phyloP scores from a whole-genome alignment of 2,329 filamentous ascomycete species.

The Beauveria asiatica region DNA sequence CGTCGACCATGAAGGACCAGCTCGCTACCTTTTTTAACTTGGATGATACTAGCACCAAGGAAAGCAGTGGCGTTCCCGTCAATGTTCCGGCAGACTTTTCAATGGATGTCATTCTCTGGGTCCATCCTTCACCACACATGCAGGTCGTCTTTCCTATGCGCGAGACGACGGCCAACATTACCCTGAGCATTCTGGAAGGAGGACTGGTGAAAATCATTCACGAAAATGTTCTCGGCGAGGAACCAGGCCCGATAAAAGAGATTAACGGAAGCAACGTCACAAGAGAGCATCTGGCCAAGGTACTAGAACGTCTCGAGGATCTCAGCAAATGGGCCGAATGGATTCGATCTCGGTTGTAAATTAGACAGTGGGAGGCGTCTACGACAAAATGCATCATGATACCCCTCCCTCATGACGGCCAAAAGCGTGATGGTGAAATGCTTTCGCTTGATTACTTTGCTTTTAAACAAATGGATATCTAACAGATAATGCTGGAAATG shows the following conservation, averaged over 20 bases:
- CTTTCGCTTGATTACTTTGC: not conserved
- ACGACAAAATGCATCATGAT: not conserved
- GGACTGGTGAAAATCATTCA: constrained; percentile 49
- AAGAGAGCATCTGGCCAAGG: constrained; percentile 34
- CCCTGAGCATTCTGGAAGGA: constrained; percentile 50
- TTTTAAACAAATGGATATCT: constrained; percentile 1
- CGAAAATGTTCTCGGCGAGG: constrained; percentile 39
- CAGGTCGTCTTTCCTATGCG: constrained; percentile 47
- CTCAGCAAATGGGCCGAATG: constrained; percentile 46
- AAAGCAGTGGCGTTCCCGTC: not conserved
- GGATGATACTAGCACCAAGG: not conserved
- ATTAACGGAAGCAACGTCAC: constrained; percentile 19
- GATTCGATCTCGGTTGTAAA: constrained; percentile 34
- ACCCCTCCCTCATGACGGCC: not conserved
- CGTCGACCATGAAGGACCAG: constrained; percentile 24
- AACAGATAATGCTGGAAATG: not conserved
- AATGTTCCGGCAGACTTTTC: constrained; percentile 18
- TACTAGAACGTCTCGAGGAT: constrained; percentile 43
- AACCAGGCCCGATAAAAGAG: constrained; percentile 25
- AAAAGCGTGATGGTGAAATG: not conserved
- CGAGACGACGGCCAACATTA: constrained; percentile 40
- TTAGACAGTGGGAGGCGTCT: constrained; percentile 2
- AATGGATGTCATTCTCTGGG: constrained; percentile 46
- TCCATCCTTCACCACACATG: constrained; percentile 40
- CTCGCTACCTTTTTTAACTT: constrained; percentile 24